These are phyloP conservation scores for Xylaria sp. DNA, from an alignment of 2,329 filamentous ascomycete genomes.

Conservation along the genomic window DNA sequence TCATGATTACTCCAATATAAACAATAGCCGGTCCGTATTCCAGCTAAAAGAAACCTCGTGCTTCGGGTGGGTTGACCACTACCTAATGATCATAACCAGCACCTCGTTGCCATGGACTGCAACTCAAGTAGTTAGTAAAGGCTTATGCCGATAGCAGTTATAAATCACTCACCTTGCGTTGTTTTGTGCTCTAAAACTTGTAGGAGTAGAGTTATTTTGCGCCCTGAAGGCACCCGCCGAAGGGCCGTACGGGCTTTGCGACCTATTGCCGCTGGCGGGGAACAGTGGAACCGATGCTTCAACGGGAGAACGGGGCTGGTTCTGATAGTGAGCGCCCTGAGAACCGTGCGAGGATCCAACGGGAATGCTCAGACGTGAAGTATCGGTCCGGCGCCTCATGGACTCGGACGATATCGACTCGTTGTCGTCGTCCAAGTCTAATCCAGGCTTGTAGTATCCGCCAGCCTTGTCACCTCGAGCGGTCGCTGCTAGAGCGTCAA, in stretches of 20 bases:
- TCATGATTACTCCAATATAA: constrained; percentile 47
- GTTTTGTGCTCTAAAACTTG: constrained; percentile 54
- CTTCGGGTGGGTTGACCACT: constrained; percentile 38
- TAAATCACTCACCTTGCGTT: constrained; percentile 57
- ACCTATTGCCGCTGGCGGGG: constrained; percentile 52
- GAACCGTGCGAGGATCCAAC: constrained; percentile 26
- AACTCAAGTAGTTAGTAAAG: constrained; percentile 38
- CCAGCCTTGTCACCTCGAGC: constrained; percentile 77
- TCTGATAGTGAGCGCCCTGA: constrained; percentile 42
- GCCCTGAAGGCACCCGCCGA: constrained; percentile 51
- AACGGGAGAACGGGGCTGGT: constrained; percentile 57
- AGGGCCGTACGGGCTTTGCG: constrained; percentile 49
- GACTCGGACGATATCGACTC: constrained; percentile 70
- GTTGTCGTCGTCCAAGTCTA: constrained; percentile 77
- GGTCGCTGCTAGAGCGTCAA: constrained; percentile 84
- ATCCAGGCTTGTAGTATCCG: constrained; percentile 61
- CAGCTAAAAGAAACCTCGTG: constrained; percentile 45
- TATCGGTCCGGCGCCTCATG: constrained; percentile 53
- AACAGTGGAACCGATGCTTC: constrained; percentile 63
- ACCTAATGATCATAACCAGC: constrained; percentile 63
- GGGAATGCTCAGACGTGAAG: constrained; percentile 41
- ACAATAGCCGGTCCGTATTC: constrained; percentile 40
- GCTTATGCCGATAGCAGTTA: constrained; percentile 13
- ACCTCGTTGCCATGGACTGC: constrained; percentile 66
- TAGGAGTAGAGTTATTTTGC: constrained; percentile 55